Base-by-base conservation (phyloP, 2,329 filamentous ascomycete genomes). In the Sodiomyces alkalinus region DNA sequence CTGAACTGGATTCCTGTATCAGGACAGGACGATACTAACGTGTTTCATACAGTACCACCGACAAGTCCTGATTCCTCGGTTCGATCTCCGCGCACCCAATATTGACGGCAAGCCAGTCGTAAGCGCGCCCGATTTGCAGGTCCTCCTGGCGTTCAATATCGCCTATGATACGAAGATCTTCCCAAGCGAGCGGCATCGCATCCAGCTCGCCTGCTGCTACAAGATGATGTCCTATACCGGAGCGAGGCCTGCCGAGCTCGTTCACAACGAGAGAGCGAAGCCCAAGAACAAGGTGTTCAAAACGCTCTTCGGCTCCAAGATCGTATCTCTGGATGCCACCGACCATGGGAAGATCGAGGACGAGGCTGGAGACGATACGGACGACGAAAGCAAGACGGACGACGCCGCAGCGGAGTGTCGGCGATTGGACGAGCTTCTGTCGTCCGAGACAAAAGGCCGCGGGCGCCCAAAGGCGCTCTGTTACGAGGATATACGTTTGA, bases 401-500 rank as follows among this genome's bases (percentile, higher is more conserved):
- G n/a, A n/a, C n/a, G n/a, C n/a, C n/a, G n/a, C n/a, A n/a, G n/a
- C n/a, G n/a, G 3, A 43, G 20, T 46, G 36, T 6, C 29, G 33
- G 20, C 16, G 40, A n/a, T 30, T 49, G 1, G 23, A 43, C 7
- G 28, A 36, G 11, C 33, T 48, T 7, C 34, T 47, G 8, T 29
- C 26, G 8, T 16, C 45, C 29, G 37, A 49, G 37, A 39, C 24
- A 14, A 25, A 22, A 5, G 20, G 34, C 22, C 34, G 39, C 12
- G 34, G 40, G 22, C 39, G 39, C 10, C 41, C 35, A 0, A 49
- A 48, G 30, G 39, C 40, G 12, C 40, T 49, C 17, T 49, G 23
- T 28, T 51, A 49, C 24, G 27, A 49, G 33, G 45, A 50, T 14
- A 46, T 50, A 14, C 22, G 29, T 6, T 31, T 51, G n/a, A 47